Conservation (phyloP, 2,329 filamentous ascomycete species). For the Cordyceps tenuipes region DNA sequence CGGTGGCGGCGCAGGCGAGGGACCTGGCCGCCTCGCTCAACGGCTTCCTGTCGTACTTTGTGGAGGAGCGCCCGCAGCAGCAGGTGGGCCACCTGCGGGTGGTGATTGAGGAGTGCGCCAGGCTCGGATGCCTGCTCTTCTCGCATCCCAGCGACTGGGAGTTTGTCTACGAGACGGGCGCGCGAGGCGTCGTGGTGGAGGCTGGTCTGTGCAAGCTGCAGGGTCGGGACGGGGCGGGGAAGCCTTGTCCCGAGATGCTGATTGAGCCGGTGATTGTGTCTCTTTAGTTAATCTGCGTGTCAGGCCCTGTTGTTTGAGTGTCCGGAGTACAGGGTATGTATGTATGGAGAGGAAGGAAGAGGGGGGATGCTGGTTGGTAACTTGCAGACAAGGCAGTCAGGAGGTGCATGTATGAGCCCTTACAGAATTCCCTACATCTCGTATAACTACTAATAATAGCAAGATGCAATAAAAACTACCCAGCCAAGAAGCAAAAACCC, state of each 20-base stretch:
- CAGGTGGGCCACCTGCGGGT: constrained; percentile 31
- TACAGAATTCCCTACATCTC: too few relatives aligned
- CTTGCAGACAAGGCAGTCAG: too few relatives aligned
- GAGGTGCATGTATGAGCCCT: too few relatives aligned
- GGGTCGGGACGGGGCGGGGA: constrained; percentile 18
- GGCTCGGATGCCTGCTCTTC: constrained; percentile 33
- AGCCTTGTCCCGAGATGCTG: constrained; percentile 16
- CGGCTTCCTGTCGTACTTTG: constrained; percentile 26
- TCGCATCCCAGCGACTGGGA: constrained; percentile 34
- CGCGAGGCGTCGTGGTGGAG: constrained; percentile 18
- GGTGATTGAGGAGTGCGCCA: constrained; percentile 31
- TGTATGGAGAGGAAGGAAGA: too few relatives aligned
- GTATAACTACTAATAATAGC: too few relatives aligned
- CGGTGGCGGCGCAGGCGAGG: constrained; percentile 23
- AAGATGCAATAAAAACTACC: too few relatives aligned
- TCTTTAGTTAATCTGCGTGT: background rate
- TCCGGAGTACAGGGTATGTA: too few relatives aligned
- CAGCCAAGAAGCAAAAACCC: too few relatives aligned
- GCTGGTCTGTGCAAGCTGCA: constrained; percentile 24
- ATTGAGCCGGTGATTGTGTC: constrained; percentile 15
- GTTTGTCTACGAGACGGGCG: constrained; percentile 19
- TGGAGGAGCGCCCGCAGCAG: constrained; percentile 19
- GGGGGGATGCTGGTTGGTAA: too few relatives aligned
- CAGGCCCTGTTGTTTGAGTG: too few relatives aligned
- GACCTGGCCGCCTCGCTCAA: constrained; percentile 26